Evolutionary conservation across 768 basidiomycete genomes (phyloP).

Genomic region (Suillus bovinus): DNA sequence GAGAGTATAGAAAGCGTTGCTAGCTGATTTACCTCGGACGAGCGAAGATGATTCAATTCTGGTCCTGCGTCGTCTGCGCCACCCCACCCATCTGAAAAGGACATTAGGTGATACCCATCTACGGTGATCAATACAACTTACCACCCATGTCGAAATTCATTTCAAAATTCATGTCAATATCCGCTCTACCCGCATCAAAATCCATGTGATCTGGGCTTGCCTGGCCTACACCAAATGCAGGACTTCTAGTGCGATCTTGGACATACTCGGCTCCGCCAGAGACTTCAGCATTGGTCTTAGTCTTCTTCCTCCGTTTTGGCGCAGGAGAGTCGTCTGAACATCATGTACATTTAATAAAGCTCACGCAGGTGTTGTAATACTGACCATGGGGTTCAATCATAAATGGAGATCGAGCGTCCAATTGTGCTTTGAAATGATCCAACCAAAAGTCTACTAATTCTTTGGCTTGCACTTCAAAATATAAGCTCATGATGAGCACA

Average conservation of each 20-base stretch:
- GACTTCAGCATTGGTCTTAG: constrained; percentile 18
- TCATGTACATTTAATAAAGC: neutral
- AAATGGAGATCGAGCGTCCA: constrained; percentile 55
- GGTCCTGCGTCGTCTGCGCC: constrained; percentile 18
- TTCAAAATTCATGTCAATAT: constrained; percentile 24
- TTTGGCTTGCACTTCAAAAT: constrained; percentile 57
- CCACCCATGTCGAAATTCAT: constrained; percentile 23
- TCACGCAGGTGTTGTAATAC: neutral
- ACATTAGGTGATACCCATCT: neutral
- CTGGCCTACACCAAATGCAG: neutral
- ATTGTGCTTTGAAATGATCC: constrained; percentile 67
- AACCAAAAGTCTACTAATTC: constrained; percentile 76
- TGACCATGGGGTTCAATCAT: constrained; percentile 10
- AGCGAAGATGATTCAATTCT: constrained; percentile 35
- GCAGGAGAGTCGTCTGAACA: constrained; percentile 40
- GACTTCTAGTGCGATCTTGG: neutral
- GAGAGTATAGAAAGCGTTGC: neutral
- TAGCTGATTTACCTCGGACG: constrained; percentile 59
- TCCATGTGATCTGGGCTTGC: neutral
- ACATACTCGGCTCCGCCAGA: neutral
- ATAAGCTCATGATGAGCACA: constrained; percentile 10
- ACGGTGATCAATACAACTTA: constrained; percentile 12
- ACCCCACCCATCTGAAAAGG: constrained; percentile 24
- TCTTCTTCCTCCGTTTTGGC: constrained; percentile 49
- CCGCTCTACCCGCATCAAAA: constrained; percentile 16